Evolutionary conservation across 495 filamentous ascomycete species (phyloP), one percentile per base, ranked within the genome.

Genomic region (Aspergillus coremiiformis): DNA sequence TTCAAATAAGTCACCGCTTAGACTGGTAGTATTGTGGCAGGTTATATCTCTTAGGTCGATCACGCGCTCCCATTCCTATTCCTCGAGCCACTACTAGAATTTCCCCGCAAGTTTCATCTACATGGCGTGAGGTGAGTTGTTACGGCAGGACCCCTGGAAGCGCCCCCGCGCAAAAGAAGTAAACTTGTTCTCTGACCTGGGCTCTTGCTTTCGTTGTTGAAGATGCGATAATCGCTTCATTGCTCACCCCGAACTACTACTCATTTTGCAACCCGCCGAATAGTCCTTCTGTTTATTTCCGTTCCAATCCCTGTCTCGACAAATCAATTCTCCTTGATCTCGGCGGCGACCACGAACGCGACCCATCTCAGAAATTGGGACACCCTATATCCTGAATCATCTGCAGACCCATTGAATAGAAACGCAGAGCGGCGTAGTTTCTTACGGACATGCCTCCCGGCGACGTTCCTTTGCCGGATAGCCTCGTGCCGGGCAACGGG

Each of bases 401-500:
- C 24, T 19, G 15, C 11, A 30, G 24, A 32, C 2, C 19, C n/a
- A 7, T 47, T 12, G 24, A 20, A 29, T 3, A 12, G n/a, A 15
- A 24, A 27, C 44, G 29, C 17, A 22, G 9, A 53, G 29, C 52
- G 54, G 56, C 54, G 51, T 57, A 56, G 46, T 54, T 46, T 51
- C 39, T 48, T 41, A 62, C 61, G 67, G 65, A 61, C 52, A 74
- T 74, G 71, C 66, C 71, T 69, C 68, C 71, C 57, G 69, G 67
- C 65, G 71, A 70, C 57, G 67, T 71, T 60, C 51, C 63, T 39
- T 55, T 68, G 21, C 72, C 72, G 59, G 70, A 72, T 57, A 76
- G 71, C 63, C 66, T 76, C 61, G 67, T 74, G 63, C 70, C 73
- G 57, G 73, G 73, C 61, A 70, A 76, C 52, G 67, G 66, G 47